Evolutionary conservation across 495 filamentous ascomycete species (phyloP).

Genomic region (Daldinia grandis): DNA sequence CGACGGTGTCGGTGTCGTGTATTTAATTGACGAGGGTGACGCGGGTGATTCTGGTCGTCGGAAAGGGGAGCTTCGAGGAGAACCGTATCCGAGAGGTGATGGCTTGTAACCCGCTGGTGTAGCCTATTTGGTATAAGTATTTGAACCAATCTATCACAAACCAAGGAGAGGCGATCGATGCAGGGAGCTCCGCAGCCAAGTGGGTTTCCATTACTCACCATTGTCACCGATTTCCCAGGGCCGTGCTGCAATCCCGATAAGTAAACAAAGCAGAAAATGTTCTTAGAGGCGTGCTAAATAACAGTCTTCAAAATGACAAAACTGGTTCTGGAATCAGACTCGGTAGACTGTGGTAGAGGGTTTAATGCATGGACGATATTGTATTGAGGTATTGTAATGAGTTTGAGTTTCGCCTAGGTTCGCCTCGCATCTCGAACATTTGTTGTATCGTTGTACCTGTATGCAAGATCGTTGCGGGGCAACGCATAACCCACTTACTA

Average conservation of each 20-base stretch:
- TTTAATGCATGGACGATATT: slow-evolving; percentile 4
- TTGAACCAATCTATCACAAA: slow-evolving; percentile 15
- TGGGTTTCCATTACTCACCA: slow-evolving; percentile 42
- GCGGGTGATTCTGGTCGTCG: slow-evolving; percentile 67
- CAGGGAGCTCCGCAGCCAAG: slow-evolving; percentile 38
- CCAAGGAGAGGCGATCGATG: slow-evolving; percentile 30
- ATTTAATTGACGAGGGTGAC: slow-evolving; percentile 57
- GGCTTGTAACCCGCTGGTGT: slow-evolving; percentile 70
- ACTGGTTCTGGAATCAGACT: not conserved
- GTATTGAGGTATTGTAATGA: slow-evolving; percentile 7
- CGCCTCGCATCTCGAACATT: slow-evolving; percentile 11
- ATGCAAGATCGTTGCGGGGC: slow-evolving; percentile 26
- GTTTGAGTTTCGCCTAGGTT: not conserved
- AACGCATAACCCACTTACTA: slow-evolving; percentile 26
- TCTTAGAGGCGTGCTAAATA: not conserved
- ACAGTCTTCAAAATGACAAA: not conserved
- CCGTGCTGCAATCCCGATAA: slow-evolving; percentile 19
- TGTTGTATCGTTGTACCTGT: slow-evolving; percentile 14
- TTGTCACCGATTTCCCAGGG: slow-evolving; percentile 32
- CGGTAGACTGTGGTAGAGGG: not conserved
- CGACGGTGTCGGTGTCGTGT: slow-evolving; percentile 57
- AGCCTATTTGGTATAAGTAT: slow-evolving; percentile 49
- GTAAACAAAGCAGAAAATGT: slow-evolving; percentile 25
- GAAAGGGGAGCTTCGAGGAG: slow-evolving; percentile 78
- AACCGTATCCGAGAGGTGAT: slow-evolving; percentile 73